A percentile compares a stretch with the other conserved stretches of the same genome.
Evolutionary conservation across 2,329 filamentous ascomycete genomes (phyloP).

Genomic region (Aspergillus sp.): DNA sequence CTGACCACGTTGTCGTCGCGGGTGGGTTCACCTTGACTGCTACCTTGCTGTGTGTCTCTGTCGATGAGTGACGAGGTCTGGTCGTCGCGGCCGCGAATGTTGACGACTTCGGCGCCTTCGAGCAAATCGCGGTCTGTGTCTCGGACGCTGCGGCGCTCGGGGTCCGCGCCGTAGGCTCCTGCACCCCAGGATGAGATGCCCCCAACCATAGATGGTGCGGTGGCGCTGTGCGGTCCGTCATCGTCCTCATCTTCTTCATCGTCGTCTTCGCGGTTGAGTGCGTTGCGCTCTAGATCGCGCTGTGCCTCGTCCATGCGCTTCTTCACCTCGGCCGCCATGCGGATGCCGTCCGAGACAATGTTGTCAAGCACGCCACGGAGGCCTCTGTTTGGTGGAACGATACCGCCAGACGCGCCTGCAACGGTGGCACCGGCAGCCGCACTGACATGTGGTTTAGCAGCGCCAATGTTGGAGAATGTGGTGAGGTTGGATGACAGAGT

Average conservation of each 20-base stretch:
- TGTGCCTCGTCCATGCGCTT: slow-evolving; percentile 95
- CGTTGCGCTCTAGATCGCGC: slow-evolving; percentile 84
- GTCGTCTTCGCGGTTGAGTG: slow-evolving; percentile 67
- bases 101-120: slow-evolving; percentile 73
- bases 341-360: slow-evolving; percentile 96
- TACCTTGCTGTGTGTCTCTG: slow-evolving; percentile 24
- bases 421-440: slow-evolving; percentile 45
- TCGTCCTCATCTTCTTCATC: slow-evolving; percentile 74
- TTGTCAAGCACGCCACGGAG: slow-evolving; percentile 93
- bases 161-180: slow-evolving; percentile 57
- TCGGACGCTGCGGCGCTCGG: slow-evolving; percentile 59
- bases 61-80: slow-evolving; percentile 31
- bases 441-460: slow-evolving; percentile 45
- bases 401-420: slow-evolving; percentile 60
- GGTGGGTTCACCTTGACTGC: background rate
- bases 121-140: slow-evolving; percentile 63
- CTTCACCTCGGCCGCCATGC: slow-evolving; percentile 88
- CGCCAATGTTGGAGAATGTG: slow-evolving; percentile 77
- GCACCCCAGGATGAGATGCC: slow-evolving; percentile 44
- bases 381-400: slow-evolving; percentile 70
- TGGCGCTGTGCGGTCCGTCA: slow-evolving; percentile 50
- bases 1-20: slow-evolving; percentile 36
- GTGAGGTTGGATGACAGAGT: slow-evolving; percentile 73
- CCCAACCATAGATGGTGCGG: slow-evolving; percentile 36
- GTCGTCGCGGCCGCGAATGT: slow-evolving; percentile 40